These are phyloP conservation scores for Penicillium corylophilum DNA, from an alignment of 2,329 filamentous ascomycete genomes.

Conservation along the genomic window DNA sequence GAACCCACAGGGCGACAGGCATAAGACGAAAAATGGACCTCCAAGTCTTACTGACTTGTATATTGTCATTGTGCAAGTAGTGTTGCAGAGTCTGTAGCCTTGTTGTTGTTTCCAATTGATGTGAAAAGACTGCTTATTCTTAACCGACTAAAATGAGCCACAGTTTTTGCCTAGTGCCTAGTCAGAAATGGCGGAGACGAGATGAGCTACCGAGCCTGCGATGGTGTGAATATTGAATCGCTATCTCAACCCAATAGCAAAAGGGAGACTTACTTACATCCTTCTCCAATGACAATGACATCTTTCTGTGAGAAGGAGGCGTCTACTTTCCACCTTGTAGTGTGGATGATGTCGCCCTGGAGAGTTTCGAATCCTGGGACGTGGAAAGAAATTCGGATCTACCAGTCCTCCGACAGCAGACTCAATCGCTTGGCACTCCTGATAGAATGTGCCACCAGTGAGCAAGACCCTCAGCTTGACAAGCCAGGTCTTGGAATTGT, in stretches of 20 bases:
- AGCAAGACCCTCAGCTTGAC: slow-evolving; percentile 3
- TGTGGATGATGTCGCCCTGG: slow-evolving; percentile 14
- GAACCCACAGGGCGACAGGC: slow-evolving; percentile 2
- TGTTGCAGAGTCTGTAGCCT: slow-evolving; percentile 12
- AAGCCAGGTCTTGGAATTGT: slow-evolving; percentile 3
- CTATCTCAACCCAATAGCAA: too few relatives aligned
- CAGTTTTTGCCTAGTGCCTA: slow-evolving; percentile 7
- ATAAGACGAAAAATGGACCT: slow-evolving; percentile 4
- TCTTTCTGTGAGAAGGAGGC: slow-evolving; percentile 3
- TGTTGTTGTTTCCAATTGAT: background rate
- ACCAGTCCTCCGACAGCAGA: slow-evolving; percentile 16
- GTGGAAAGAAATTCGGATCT: slow-evolving; percentile 4
- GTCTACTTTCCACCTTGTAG: slow-evolving; percentile 9
- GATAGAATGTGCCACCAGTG: slow-evolving; percentile 1
- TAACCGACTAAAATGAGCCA: slow-evolving; percentile 17
- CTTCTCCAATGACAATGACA: slow-evolving; percentile 18
- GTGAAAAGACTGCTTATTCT: background rate
- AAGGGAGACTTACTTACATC: slow-evolving; percentile 9
- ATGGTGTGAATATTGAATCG: background rate
- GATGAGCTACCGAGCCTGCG: slow-evolving; percentile 15
- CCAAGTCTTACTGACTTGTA: slow-evolving; percentile 1
- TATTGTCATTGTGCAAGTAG: slow-evolving; percentile 7
- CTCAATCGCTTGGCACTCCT: slow-evolving; percentile 8
- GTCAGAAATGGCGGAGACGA: slow-evolving; percentile 8
- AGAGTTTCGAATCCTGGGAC: slow-evolving; percentile 6